Percentiles rank a stretch among this genome's conserved stretches.
phyloP scores from a whole-genome alignment of 2,329 filamentous ascomycete species.

The Diatrype stigma region DNA sequence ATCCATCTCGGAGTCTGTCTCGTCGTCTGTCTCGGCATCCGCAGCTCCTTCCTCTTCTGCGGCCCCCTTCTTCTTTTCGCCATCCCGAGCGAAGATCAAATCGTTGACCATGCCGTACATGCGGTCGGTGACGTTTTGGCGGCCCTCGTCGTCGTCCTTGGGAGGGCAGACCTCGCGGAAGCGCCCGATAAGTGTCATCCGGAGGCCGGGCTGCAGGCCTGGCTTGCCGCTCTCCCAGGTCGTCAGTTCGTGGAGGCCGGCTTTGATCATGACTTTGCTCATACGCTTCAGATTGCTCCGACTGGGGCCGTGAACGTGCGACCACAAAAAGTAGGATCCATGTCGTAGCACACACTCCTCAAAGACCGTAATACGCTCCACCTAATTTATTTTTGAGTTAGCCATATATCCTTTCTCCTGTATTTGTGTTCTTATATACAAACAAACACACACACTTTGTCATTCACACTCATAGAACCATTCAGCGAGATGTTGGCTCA shows the following conservation, averaged over 20 bases:
- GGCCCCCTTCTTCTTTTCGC: neutral
- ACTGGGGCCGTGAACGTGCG: conserved; percentile 4
- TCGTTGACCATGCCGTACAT: neutral
- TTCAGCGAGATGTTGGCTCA: no score
- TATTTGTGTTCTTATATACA: no score
- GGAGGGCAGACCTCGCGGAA: conserved; percentile 7
- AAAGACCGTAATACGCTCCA: conserved; percentile 16
- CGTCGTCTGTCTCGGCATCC: no score
- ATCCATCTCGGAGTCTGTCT: no score
- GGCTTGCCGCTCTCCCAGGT: conserved; percentile 19
- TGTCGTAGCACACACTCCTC: conserved; percentile 25
- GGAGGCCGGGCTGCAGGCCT: conserved; percentile 11
- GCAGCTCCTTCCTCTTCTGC: neutral
- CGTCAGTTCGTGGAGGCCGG: conserved; percentile 17
- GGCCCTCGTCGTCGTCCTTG: neutral
- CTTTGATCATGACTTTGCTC: conserved; percentile 5
- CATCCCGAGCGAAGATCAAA: neutral
- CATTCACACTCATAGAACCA: no score
- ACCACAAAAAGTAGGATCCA: conserved; percentile 25
- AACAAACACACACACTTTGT: no score
- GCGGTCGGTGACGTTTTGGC: neutral
- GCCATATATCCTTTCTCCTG: no score
- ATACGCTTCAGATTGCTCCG: conserved; percentile 3
- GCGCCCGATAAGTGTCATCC: conserved; percentile 16
- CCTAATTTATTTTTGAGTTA: neutral